Percentiles rank a stretch among this genome's conserved stretches.
Conservation (phyloP, 2,329 filamentous ascomycete genomes). For the Dactylellina leptospora region DNA sequence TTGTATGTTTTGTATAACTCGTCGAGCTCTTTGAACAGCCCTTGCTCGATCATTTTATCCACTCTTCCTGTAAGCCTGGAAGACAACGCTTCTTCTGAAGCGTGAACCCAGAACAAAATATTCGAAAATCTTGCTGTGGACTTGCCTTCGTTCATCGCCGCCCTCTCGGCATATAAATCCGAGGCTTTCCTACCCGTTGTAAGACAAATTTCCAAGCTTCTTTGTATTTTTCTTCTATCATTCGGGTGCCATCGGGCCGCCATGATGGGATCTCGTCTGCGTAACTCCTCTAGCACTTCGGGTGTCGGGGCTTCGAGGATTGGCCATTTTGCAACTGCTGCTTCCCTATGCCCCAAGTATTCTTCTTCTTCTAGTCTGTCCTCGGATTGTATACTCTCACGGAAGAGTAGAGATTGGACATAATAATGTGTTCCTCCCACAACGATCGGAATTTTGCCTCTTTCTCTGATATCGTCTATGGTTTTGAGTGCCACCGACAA, state of each 20-base stretch:
- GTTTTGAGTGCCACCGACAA: slow-evolving; percentile 30
- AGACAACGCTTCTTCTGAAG: slow-evolving; percentile 73
- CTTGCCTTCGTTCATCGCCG: slow-evolving; percentile 19
- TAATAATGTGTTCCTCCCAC: slow-evolving; percentile 98
- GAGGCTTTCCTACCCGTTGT: slow-evolving; percentile 78
- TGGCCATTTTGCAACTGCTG: slow-evolving; percentile 67
- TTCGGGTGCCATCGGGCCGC: slow-evolving; percentile 93
- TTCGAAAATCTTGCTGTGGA: slow-evolving; percentile 59
- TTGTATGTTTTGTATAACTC: slow-evolving; percentile 65
- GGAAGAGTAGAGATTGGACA: slow-evolving; percentile 84
- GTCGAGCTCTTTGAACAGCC: slow-evolving; percentile 71
- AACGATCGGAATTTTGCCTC: slow-evolving; percentile 84
- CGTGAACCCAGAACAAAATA: slow-evolving; percentile 87
- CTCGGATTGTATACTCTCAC: slow-evolving; percentile 67
- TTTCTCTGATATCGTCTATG: slow-evolving; percentile 78
- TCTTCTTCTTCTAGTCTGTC: slow-evolving; percentile 56
- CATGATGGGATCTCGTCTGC: slow-evolving; percentile 86
- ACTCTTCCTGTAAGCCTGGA: slow-evolving; percentile 78
- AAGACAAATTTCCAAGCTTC: slow-evolving; percentile 89
- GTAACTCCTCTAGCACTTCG: slow-evolving; percentile 75
- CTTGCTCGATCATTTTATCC: slow-evolving; percentile 79
- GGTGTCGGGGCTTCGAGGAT: slow-evolving; percentile 77
- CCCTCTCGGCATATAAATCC: slow-evolving; percentile 77
- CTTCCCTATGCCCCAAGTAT: slow-evolving; percentile 59
- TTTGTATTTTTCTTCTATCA: slow-evolving; percentile 85